A percentile compares a stretch with the other conserved stretches of the same genome.
Evolutionary conservation across 2,329 filamentous ascomycete species (phyloP).

Genomic region (Aureobasidium subglaciale): DNA sequence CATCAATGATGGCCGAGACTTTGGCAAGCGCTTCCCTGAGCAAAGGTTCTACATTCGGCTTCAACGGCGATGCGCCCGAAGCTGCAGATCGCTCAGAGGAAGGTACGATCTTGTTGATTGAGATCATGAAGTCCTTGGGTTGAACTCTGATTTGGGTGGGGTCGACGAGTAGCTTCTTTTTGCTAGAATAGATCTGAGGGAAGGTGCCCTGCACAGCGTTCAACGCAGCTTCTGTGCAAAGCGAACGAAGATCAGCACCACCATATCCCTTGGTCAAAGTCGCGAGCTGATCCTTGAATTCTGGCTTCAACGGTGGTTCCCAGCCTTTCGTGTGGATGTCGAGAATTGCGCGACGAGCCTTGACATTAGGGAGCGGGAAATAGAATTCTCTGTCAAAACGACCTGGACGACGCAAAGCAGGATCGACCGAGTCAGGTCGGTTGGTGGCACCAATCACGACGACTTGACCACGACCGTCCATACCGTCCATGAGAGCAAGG

Average conservation of each 20-base stretch:
- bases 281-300: slow-evolving; percentile 77
- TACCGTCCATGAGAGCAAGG: slow-evolving; percentile 92
- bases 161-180: slow-evolving; percentile 83
- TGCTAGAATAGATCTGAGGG: slow-evolving; percentile 89
- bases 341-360: slow-evolving; percentile 76
- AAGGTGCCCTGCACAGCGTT: slow-evolving; percentile 95
- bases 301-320: slow-evolving; percentile 65
- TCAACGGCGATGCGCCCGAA: slow-evolving; percentile 74
- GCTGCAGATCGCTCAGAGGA: slow-evolving; percentile 87
- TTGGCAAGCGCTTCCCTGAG: slow-evolving; percentile 63
- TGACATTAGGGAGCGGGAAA: slow-evolving; percentile 80
- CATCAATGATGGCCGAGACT: slow-evolving; percentile 60
- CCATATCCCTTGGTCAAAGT: slow-evolving; percentile 93
- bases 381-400: slow-evolving; percentile 98
- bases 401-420: slow-evolving; percentile 85
- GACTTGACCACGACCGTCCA: slow-evolving; percentile 96
- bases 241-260: slow-evolving; percentile 84
- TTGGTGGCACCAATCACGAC: slow-evolving; percentile 99
- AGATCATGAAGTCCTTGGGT: slow-evolving; percentile 94
- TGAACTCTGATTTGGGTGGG: slow-evolving; percentile 76
- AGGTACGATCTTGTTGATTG: slow-evolving; percentile 90
- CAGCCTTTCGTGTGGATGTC: slow-evolving; percentile 94
- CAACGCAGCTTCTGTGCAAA: slow-evolving; percentile 91
- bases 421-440: slow-evolving; percentile 90
- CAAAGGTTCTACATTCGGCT: slow-evolving; percentile 72